phyloP scores from a whole-genome alignment of 1,284 basidiomycete genomes.

The Cutaneotrichosporon cavernicola region DNA sequence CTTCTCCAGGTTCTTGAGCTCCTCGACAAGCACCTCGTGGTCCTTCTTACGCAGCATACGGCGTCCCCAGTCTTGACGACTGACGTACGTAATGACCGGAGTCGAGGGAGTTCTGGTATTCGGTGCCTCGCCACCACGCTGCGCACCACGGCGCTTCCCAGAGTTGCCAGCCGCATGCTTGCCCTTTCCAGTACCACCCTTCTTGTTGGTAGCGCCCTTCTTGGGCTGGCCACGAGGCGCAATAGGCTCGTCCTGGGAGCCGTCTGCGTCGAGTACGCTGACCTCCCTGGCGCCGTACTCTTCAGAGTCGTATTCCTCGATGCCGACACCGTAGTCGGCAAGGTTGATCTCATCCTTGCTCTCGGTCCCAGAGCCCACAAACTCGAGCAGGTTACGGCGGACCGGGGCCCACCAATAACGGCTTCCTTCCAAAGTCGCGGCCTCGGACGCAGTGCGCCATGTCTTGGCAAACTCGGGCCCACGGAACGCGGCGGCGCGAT shows the following conservation, averaged over 20 bases:
- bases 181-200: neutral
- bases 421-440: conserved; percentile 70
- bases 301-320: conserved; percentile 20
- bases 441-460: conserved; percentile 69
- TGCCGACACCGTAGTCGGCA: conserved; percentile 48
- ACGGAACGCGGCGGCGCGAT: conserved; percentile 75
- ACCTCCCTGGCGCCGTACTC: conserved; percentile 8
- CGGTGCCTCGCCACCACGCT: neutral
- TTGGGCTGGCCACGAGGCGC: neutral
- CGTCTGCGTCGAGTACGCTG: neutral
- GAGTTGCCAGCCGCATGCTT: neutral
- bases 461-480: conserved; percentile 66
- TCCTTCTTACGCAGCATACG: conserved; percentile 56
- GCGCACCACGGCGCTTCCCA: neutral
- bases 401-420: conserved; percentile 77
- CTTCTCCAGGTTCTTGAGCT: conserved; percentile 62
- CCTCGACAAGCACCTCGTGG: conserved; percentile 53
- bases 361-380: conserved; percentile 57
- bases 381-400: conserved; percentile 68
- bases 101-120: neutral
- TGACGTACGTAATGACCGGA: conserved; percentile 80
- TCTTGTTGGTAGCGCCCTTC: neutral
- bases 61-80: conserved; percentile 79
- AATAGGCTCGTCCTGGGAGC: neutral
- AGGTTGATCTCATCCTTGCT: conserved; percentile 21